Evolutionary conservation across 768 basidiomycete species (phyloP), one percentile per base, ranked within the genome.

Genomic region (Xerocomellus chrysenteron): DNA sequence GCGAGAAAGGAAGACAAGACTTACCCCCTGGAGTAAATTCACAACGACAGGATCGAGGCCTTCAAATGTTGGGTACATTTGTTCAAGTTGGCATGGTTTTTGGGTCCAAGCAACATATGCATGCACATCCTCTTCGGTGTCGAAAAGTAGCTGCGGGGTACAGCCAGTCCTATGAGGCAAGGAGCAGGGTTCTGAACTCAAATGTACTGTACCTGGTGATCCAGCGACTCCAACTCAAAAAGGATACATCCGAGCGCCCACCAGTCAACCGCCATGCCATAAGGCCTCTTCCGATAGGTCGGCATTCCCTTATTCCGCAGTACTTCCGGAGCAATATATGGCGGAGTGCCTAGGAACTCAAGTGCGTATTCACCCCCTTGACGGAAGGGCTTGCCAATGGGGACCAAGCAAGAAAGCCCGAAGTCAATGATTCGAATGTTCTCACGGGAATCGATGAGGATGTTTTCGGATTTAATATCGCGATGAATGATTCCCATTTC

Each of bases 401-500:
- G 41, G 11, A 55, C 30, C 35, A 70, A 44, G 35, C 71, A 72
- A 5, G 75, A 67, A 10, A 73, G 68, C 3, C 76, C 79, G 45
- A 80, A 77, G 52, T 78, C 79, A 3, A 73, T 65, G 17, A 80
- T 76, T 26, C 73, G 72, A 21, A 79, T 62, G 37, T 79, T 78
- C 47, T 70, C 70, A 5, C 63, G 65, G 8, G 55, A 58, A 57
- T 79, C 78, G 49, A 88, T 74, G n/a, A 89, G 76, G 42, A 90
- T 78, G 56, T 89, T 88, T 72, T 84, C 83, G 4, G 85, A 79
- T 63, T 89, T 88, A 54, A 90, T 78, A 58, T 88, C 85, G 14
- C 86, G 78, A 68, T 88, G 86, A 33, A 88, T 78, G 52, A 88
- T 81, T 42, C 84, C 85, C 66, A 83, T 78, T 26, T 70, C 70